A percentile compares a stretch with the other conserved stretches of the same genome.
These are phyloP conservation scores for Calonectria ilicicola DNA, from an alignment of 2,329 filamentous ascomycete genomes.

Conservation along the genomic window DNA sequence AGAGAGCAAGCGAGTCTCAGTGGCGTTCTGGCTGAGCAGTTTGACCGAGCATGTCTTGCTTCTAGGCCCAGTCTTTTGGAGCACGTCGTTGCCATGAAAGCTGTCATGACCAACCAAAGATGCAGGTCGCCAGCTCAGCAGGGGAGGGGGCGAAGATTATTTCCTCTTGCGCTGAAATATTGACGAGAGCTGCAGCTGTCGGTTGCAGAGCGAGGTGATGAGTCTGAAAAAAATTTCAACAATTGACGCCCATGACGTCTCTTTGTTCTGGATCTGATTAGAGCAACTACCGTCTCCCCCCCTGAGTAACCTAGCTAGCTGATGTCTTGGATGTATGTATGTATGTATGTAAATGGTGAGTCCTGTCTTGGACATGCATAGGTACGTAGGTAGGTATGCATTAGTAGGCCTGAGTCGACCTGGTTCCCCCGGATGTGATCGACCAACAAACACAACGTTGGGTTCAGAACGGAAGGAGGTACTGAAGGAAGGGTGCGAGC, in stretches of 20 bases:
- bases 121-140: neutral
- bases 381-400: neutral
- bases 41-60: slow-evolving; percentile 15
- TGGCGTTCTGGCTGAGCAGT: slow-evolving; percentile 5
- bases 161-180: slow-evolving; percentile 1
- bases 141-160: slow-evolving; percentile 11
- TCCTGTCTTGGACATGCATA: neutral
- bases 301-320: neutral
- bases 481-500: neutral
- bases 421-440: neutral
- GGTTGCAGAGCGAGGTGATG: slow-evolving; percentile 4
- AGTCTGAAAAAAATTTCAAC: slow-evolving; percentile 21
- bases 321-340: neutral
- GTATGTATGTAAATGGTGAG: neutral
- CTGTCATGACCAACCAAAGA: slow-evolving; percentile 8
- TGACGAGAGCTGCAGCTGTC: slow-evolving; percentile 3
- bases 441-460: neutral
- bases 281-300: neutral
- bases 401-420: neutral
- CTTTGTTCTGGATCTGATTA: neutral
- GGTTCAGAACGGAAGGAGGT: slow-evolving; percentile 8
- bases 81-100: neutral
- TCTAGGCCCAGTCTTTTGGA: neutral
- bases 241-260: slow-evolving; percentile 1
- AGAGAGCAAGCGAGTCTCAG: neutral